Percentiles rank a stretch among this genome's conserved stretches.
Evolutionary conservation across 805 yeast species (phyloP).

Genomic region (Metschnikowia santaceciliae): DNA sequence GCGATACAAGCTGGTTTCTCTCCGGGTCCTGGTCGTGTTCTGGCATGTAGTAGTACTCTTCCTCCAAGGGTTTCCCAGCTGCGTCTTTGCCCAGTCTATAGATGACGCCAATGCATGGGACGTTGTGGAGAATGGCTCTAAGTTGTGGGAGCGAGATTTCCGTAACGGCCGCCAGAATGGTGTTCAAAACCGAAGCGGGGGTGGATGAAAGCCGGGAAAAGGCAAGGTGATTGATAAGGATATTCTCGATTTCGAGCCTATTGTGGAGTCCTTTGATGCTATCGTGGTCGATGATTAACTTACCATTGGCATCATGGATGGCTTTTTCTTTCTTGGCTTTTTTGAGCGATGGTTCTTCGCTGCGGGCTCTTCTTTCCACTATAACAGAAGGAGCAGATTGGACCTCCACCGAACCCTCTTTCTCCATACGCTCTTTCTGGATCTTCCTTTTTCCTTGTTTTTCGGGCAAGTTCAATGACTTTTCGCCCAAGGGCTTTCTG

Average conservation of each 20-base stretch:
- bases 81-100: constrained; percentile 92
- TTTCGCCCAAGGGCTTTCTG: constrained; percentile 24
- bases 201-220: constrained; percentile 85
- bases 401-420: not conserved
- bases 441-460: not conserved
- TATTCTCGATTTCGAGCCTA: constrained; percentile 53
- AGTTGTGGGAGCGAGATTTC: constrained; percentile 42
- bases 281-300: constrained; percentile 23
- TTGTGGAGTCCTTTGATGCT: constrained; percentile 32
- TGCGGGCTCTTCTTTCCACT: constrained; percentile 23
- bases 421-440: no score
- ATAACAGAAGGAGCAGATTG: not conserved
- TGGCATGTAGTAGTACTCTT: constrained; percentile 86
- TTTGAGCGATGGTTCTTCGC: constrained; percentile 31
- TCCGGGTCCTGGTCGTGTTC: constrained; percentile 74
- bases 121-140: constrained; percentile 40
- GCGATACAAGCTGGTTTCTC: constrained; percentile 66
- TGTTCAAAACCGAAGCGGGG: constrained; percentile 67
- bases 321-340: constrained; percentile 17
- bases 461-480: constrained; percentile 22
- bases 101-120: constrained; percentile 78
- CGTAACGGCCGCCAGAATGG: constrained; percentile 55
- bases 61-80: constrained; percentile 90
- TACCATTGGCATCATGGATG: constrained; percentile 23
- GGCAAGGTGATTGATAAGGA: constrained; percentile 80